These are phyloP conservation scores for Epichloe hybrida DNA, from an alignment of 2,329 filamentous ascomycete species.

Conservation along the genomic window DNA sequence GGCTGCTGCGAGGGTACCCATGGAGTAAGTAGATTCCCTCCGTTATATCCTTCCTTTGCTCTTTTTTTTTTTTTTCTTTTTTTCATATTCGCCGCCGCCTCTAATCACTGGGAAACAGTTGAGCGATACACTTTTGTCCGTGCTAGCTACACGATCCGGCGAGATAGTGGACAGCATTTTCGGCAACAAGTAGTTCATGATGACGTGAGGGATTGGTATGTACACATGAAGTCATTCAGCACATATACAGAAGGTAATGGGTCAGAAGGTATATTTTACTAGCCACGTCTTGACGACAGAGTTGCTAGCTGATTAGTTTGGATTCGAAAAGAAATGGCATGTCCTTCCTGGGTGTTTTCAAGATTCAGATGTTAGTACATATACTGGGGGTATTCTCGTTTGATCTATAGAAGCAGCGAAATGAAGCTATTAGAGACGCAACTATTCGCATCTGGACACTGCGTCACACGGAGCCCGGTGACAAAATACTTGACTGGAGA, in stretches of 20 bases:
- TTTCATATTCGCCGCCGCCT: conserved; percentile 8
- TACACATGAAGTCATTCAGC: not conserved
- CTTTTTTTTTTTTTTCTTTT: not conserved
- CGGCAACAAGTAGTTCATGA: conserved; percentile 8
- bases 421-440: not conserved
- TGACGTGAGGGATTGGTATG: not conserved
- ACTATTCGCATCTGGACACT: not conserved
- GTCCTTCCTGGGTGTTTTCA: not conserved
- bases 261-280: not conserved
- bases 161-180: conserved; percentile 71
- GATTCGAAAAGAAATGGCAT: not conserved
- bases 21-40: conserved; percentile 49
- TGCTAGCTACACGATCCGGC: conserved; percentile 60
- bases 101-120: conserved; percentile 32
- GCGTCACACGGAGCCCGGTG: no score
- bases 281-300: not conserved
- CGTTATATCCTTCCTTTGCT: not conserved
- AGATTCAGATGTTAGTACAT: not conserved
- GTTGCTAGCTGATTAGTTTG: not conserved
- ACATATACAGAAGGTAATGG: not conserved
- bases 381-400: not conserved
- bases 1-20: conserved; percentile 89
- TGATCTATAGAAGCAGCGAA: not conserved
- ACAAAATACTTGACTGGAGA: no score
- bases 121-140: conserved; percentile 70